A percentile compares a stretch with the other conserved stretches of the same genome.
phyloP scores from a whole-genome alignment of 495 filamentous ascomycete species.

The Penicillium canariense region DNA sequence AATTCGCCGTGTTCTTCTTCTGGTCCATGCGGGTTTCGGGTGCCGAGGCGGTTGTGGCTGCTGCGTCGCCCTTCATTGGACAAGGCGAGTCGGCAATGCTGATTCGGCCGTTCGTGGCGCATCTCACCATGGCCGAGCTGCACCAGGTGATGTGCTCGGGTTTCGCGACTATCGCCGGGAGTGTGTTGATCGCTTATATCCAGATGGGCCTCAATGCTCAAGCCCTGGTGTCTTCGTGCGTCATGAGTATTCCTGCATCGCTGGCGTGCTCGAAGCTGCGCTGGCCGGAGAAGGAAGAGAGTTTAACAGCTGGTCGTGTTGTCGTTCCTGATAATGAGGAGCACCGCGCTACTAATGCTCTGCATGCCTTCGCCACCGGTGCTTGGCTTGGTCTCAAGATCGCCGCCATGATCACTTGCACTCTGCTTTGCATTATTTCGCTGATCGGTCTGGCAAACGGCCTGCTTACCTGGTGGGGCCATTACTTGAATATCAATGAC shows the following conservation, averaged over 20 bases:
- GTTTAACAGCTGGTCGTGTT: conserved; percentile 73
- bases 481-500: conserved; percentile 71
- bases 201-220: conserved; percentile 75
- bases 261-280: conserved; percentile 84
- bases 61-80: conserved; percentile 92
- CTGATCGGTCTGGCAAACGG: conserved; percentile 73
- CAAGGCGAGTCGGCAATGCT: conserved; percentile 93
- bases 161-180: conserved; percentile 67
- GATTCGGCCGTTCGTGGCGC: conserved; percentile 78
- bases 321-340: conserved; percentile 72
- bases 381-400: conserved; percentile 89
- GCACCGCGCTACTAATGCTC: conserved; percentile 66
- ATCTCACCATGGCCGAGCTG: conserved; percentile 79
- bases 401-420: conserved; percentile 77
- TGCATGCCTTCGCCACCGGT: conserved; percentile 85
- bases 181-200: conserved; percentile 78
- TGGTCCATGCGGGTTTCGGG: conserved; percentile 88
- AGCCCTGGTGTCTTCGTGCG: conserved; percentile 80
- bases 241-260: conserved; percentile 91
- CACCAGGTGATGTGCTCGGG: conserved; percentile 88
- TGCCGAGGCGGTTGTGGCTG: conserved; percentile 86
- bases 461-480: conserved; percentile 85
- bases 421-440: conserved; percentile 81
- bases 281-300: conserved; percentile 83
- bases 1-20: conserved; percentile 89